Evolutionary conservation across 305 asterid genomes (phyloP).

Genomic region (Lippia alba): DNA sequence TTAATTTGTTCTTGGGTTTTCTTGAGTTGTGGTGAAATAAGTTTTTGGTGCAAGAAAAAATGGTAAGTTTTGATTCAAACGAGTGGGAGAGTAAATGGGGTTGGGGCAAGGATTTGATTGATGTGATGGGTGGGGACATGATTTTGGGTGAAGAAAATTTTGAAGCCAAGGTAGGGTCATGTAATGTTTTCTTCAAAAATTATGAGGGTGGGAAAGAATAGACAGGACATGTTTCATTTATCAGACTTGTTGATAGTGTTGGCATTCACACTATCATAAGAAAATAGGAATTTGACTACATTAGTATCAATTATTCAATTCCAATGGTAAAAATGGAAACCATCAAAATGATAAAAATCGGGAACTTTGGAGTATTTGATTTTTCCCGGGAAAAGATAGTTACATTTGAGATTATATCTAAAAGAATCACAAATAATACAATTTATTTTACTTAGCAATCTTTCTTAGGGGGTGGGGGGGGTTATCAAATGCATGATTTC

Average conservation of each 20-base stretch:
- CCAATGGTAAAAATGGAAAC: background rate
- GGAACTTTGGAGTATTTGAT: no score
- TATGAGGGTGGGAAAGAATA: constrained; percentile 25
- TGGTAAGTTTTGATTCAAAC: constrained; percentile 16
- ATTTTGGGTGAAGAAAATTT: constrained; percentile 41
- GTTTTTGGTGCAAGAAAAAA: constrained; percentile 3
- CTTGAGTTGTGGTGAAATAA: constrained; percentile 30
- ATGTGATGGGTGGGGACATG: constrained; percentile 65
- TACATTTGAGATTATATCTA: no score
- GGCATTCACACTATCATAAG: constrained; percentile 11
- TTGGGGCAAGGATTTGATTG: constrained; percentile 59
- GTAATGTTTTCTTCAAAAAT: constrained; percentile 28
- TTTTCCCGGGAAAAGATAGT: no score
- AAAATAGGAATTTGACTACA: constrained; percentile 26
- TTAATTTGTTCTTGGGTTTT: background rate
- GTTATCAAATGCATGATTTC: no score
- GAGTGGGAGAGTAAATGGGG: constrained; percentile 35
- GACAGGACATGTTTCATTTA: constrained; percentile 38
- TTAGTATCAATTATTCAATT: no score
- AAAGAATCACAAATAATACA: no score
- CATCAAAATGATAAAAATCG: background rate
- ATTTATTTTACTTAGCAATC: no score
- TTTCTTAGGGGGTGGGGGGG: no score
- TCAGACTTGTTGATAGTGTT: constrained; percentile 34
- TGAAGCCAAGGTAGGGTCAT: constrained; percentile 44